phyloP scores from a whole-genome alignment of 768 basidiomycete genomes.

The Pleurotus tuber-regium region DNA sequence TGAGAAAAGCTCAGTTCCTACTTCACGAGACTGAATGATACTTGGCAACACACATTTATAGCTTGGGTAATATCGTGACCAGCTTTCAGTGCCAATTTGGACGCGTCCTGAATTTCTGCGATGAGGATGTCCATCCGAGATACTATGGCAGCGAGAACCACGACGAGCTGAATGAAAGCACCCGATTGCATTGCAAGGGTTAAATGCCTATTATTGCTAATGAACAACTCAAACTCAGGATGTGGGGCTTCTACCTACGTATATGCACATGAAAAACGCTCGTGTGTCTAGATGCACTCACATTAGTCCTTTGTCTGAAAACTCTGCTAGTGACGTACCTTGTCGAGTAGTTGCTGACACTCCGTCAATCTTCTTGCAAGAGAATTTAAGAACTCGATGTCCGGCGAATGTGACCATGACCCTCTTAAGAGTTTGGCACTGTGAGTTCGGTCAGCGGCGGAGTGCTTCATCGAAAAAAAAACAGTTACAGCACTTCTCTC shows the following conservation, averaged over 20 bases:
- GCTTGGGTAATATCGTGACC: not conserved
- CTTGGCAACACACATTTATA: conserved; percentile 10
- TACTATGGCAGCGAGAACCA: conserved; percentile 58
- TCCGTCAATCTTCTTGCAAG: conserved; percentile 33
- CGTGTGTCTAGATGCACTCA: conserved; percentile 35
- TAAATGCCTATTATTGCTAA: conserved; percentile 45
- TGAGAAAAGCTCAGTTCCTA: too few relatives aligned
- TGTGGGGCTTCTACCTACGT: conserved; percentile 34
- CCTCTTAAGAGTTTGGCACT: conserved; percentile 55
- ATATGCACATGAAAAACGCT: conserved; percentile 49
- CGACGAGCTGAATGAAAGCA: conserved; percentile 67
- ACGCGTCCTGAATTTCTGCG: conserved; percentile 39
- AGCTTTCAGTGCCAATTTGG: conserved; percentile 20
- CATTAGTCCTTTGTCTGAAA: not conserved
- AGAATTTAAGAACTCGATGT: conserved; percentile 28
- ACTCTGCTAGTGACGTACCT: conserved; percentile 30
- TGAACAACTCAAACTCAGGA: conserved; percentile 2
- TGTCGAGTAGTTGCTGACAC: conserved; percentile 39
- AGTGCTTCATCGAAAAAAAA: too few relatives aligned
- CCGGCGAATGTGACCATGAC: conserved; percentile 64
- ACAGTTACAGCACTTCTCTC: conserved; percentile 41
- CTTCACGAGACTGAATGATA: too few relatives aligned
- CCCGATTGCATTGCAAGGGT: conserved; percentile 65
- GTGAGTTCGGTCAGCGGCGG: too few relatives aligned
- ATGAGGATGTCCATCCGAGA: conserved; percentile 53